Percentiles rank a stretch among this genome's conserved stretches.
These are phyloP conservation scores for Sisymbrium irio DNA, from an alignment of 345 rosid genomes.

Conservation along the genomic window DNA sequence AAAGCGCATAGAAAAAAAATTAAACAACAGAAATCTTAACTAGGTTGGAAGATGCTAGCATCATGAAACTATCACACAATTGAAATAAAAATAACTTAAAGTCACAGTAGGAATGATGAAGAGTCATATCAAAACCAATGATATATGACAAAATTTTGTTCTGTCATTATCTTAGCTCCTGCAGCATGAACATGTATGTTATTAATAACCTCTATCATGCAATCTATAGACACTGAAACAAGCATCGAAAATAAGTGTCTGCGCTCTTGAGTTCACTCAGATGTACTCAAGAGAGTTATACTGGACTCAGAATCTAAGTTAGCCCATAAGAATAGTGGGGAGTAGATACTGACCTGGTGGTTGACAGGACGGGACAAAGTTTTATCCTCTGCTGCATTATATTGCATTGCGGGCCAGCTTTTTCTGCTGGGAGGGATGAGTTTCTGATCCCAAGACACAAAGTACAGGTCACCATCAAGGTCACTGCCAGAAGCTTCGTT, in stretches of 20 bases:
- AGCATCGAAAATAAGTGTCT: background rate
- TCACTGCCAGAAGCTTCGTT: constrained; percentile 98
- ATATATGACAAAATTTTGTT: background rate
- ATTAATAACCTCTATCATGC: constrained; percentile 4
- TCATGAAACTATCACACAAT: background rate
- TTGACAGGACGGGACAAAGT: constrained; percentile 40
- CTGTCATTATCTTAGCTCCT: background rate
- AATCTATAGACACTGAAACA: constrained; percentile 7
- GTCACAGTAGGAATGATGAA: constrained; percentile 11
- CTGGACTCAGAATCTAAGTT: background rate
- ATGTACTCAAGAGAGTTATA: constrained; percentile 7
- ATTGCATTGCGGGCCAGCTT: constrained; percentile 75
- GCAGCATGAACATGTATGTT: background rate
- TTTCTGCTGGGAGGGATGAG: constrained; percentile 74
- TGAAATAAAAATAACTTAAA: background rate
- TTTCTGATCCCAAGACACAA: constrained; percentile 87
- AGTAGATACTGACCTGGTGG: constrained; percentile 52
- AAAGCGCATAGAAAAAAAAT: background rate
- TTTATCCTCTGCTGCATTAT: constrained; percentile 47
- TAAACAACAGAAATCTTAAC: background rate
- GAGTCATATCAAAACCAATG: background rate
- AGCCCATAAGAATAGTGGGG: background rate
- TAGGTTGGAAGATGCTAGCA: background rate
- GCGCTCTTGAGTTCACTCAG: too few species aligned
- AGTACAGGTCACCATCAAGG: constrained; percentile 90